Conservation (phyloP, 345 rosid species). For the Linum usitatissimum region DNA sequence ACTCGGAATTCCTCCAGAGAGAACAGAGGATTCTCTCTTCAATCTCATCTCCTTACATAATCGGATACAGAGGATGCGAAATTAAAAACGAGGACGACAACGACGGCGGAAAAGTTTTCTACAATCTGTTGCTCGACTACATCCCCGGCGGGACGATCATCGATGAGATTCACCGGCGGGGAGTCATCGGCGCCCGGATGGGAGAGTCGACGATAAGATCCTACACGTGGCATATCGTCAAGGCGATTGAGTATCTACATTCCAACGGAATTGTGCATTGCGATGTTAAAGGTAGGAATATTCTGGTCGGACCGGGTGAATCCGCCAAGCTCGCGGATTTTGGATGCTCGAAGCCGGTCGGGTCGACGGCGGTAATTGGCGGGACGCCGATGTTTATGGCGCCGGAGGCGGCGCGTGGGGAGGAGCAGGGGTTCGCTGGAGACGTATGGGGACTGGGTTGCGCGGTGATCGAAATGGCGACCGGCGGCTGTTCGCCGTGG, state of each 20-base stretch:
- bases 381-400: constrained; percentile 79
- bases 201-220: constrained; percentile 26
- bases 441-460: constrained; percentile 80
- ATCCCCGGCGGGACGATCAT: constrained; percentile 42
- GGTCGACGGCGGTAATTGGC: constrained; percentile 19
- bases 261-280: constrained; percentile 51
- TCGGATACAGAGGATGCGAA: constrained; percentile 55
- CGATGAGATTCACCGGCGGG: constrained; percentile 21
- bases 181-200: constrained; percentile 32
- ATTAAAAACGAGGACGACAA: constrained; percentile 25
- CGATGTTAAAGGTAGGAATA: constrained; percentile 62
- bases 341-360: constrained; percentile 52
- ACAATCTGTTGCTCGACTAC: constrained; percentile 63
- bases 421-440: constrained; percentile 45
- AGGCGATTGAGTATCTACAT: constrained; percentile 55
- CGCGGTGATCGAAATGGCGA: constrained; percentile 69
- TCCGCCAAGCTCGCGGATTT: constrained; percentile 53
- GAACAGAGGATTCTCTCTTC: constrained; percentile 33
- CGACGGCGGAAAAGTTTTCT: constrained; percentile 26
- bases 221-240: constrained; percentile 45
- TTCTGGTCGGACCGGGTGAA: constrained; percentile 36
- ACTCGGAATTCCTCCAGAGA: constrained; percentile 26
- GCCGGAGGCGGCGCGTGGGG: constrained; percentile 82
- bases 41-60: constrained; percentile 42
- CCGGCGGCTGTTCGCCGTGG: constrained; percentile 35